A percentile compares a stretch with the other conserved stretches of the same genome.
Conservation (phyloP, 2,329 filamentous ascomycete genomes). For the Fusarium marasasianum region DNA sequence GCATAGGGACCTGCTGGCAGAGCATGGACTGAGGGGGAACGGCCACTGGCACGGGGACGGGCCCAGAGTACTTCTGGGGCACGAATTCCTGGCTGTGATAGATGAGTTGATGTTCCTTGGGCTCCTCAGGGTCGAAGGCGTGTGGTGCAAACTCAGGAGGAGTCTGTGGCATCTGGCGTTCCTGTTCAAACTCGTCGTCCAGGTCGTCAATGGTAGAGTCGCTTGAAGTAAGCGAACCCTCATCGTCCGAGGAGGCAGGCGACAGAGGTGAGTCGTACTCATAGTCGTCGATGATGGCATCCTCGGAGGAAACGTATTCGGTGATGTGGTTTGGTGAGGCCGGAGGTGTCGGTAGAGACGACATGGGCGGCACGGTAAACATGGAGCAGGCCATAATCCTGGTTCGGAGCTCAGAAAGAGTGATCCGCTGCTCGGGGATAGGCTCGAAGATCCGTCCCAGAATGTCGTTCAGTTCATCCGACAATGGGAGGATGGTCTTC, state of each 20-base stretch:
- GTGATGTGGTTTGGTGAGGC: constrained; percentile 54
- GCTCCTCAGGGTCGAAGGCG: constrained; percentile 59
- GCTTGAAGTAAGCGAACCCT: constrained; percentile 65
- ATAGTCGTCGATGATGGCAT: constrained; percentile 55
- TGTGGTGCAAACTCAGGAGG: constrained; percentile 54
- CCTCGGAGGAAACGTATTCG: constrained; percentile 60
- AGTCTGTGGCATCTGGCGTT: constrained; percentile 51
- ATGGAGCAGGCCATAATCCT: constrained; percentile 79
- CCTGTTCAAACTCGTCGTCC: constrained; percentile 59
- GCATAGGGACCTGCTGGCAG: constrained; percentile 46
- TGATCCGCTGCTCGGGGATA: constrained; percentile 84
- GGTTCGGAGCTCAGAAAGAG: constrained; percentile 79
- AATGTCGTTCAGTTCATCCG: constrained; percentile 88
- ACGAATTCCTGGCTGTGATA: constrained; percentile 59
- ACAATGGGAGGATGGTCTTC: constrained; percentile 90
- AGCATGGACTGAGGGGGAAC: constrained; percentile 41
- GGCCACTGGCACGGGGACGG: constrained; percentile 43
- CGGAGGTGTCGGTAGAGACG: constrained; percentile 51
- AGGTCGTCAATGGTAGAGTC: constrained; percentile 62
- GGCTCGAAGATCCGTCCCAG: constrained; percentile 87
- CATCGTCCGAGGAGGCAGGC: constrained; percentile 64
- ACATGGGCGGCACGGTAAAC: constrained; percentile 67
- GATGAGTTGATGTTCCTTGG: constrained; percentile 49
- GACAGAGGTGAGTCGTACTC: constrained; percentile 60
- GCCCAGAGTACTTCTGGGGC: constrained; percentile 56